Percentiles rank a stretch among this genome's conserved stretches.
These are phyloP conservation scores for Fomitopsis serialis DNA, from an alignment of 768 basidiomycete genomes.

Conservation along the genomic window DNA sequence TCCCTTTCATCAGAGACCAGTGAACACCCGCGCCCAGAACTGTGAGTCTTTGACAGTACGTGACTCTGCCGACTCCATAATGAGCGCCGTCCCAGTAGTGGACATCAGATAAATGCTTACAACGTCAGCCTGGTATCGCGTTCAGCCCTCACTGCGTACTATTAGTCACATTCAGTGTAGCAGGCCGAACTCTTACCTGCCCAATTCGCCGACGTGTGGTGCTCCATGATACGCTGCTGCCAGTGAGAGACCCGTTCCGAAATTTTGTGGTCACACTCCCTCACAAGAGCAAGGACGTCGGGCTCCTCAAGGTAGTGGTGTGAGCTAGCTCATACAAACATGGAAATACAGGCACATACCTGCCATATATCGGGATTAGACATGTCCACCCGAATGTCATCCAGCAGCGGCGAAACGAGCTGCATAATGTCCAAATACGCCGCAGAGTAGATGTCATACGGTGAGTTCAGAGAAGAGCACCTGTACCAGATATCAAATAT, in stretches of 20 bases:
- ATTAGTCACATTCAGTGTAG: neutral
- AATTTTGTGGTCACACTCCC: conserved; percentile 34
- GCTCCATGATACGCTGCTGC: conserved; percentile 5
- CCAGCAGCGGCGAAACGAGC: conserved; percentile 42
- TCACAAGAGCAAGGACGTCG: conserved; percentile 29
- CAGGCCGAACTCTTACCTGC: neutral
- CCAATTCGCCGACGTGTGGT: no score
- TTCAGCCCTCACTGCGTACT: no score
- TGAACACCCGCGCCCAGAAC: neutral
- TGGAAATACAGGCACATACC: neutral
- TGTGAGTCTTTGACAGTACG: neutral
- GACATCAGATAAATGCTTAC: no score
- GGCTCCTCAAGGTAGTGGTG: conserved; percentile 22
- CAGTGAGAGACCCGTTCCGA: conserved; percentile 26
- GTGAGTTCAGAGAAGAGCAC: conserved; percentile 10
- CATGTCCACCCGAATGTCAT: conserved; percentile 10
- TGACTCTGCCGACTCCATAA: neutral
- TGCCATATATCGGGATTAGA: neutral
- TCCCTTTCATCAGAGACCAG: neutral
- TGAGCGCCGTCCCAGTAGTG: no score
- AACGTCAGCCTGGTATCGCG: no score
- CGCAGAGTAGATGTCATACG: conserved; percentile 33
- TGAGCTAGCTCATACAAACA: neutral
- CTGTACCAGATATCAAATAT: conserved; percentile 33
- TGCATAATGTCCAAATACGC: conserved; percentile 48